Evolutionary conservation across 805 yeast species (phyloP), one percentile per base, ranked within the genome.

Genomic region (Debaryomyces hansenii): DNA sequence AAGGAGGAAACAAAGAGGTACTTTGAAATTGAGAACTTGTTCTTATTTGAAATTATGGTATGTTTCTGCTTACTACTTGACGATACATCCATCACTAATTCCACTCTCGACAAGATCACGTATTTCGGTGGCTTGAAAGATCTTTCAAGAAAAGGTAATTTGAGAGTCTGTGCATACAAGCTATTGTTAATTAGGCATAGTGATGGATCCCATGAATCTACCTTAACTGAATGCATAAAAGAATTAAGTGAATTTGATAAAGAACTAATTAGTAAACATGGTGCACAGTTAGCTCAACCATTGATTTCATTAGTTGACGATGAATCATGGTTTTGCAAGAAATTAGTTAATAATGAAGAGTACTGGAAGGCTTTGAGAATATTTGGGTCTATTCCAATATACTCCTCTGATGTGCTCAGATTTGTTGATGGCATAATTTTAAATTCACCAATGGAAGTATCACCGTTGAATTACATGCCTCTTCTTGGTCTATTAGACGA

Each of bases 401-500:
- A 70, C 50, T 72, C 85, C 0, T 52, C 53, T 2, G 63, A 61
- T 1, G 73, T 86, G 9, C 78, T 78, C 46, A 60, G 59, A 12
- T 83, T 81, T 53, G 64, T 81, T 40, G 77, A 75, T 34, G 58
- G 64, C 1, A 55, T 81, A 4, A 52, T 77, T 27, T 59, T 60
- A 15, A 44, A 59, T 20, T 52, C 66, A 2, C 55, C 75, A 0
- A 53, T 58, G 1, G 65, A 70, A 9, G 68, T 84, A 28, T 71
- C 69, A 14, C 68, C 72, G 5, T 60, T 63, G 1, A 86, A 84
- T 54, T 86, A 80, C 54, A 79, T 86, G 79, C 75, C 80, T 53
- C 63, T 87, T 9, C 69, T 87, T 32, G 94, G 92, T 0, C 64
- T 87, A 8, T 63, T 87, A 28, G 96, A 87, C 63, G 95, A 87